These are phyloP conservation scores for Alternaria brassicicola DNA, from an alignment of 2,329 filamentous ascomycete species.

Conservation along the genomic window DNA sequence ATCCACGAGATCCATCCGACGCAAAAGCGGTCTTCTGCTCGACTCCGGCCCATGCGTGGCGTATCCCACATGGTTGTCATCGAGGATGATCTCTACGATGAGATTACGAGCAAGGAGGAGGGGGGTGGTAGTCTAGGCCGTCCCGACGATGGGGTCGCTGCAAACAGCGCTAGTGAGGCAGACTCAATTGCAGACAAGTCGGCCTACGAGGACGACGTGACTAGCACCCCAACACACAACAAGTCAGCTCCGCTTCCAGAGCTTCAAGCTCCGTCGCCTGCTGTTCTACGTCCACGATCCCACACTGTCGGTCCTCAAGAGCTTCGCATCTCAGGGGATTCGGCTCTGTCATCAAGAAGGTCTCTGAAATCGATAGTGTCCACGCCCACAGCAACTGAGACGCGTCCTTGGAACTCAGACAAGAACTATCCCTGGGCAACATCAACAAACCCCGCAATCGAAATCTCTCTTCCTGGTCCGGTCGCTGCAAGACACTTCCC, in stretches of 20 bases:
- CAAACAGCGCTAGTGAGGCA: constrained; percentile 15
- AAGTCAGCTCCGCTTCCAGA: constrained; percentile 24
- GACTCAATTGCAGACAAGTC: constrained; percentile 14
- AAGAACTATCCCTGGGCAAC: constrained; percentile 56
- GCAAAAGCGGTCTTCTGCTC: constrained; percentile 43
- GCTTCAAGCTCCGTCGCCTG: constrained; percentile 35
- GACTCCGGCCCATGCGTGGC: constrained; percentile 43
- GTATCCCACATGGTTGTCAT: constrained; percentile 40
- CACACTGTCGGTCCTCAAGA: constrained; percentile 27
- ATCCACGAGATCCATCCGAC: constrained; percentile 39
- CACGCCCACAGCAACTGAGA: constrained; percentile 41
- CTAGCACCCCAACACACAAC: constrained; percentile 20
- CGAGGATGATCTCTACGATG: constrained; percentile 43
- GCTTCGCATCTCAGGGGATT: constrained; percentile 25
- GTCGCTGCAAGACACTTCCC: constrained; percentile 34
- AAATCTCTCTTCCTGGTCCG: constrained; percentile 51
- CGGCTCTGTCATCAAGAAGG: constrained; percentile 31
- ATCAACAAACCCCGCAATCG: constrained; percentile 43
- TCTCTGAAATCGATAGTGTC: constrained; percentile 36
- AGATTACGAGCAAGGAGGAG: constrained; percentile 36
- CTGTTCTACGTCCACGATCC: constrained; percentile 32
- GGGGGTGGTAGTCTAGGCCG: constrained; percentile 7
- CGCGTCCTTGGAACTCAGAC: constrained; percentile 56
- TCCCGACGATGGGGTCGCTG: constrained; percentile 11
- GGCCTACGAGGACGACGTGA: constrained; percentile 11